Evolutionary conservation across 176 grass and related monocot species (phyloP), one percentile per base, ranked within the genome.

Genomic region (Echinochloa phyllopogon): DNA sequence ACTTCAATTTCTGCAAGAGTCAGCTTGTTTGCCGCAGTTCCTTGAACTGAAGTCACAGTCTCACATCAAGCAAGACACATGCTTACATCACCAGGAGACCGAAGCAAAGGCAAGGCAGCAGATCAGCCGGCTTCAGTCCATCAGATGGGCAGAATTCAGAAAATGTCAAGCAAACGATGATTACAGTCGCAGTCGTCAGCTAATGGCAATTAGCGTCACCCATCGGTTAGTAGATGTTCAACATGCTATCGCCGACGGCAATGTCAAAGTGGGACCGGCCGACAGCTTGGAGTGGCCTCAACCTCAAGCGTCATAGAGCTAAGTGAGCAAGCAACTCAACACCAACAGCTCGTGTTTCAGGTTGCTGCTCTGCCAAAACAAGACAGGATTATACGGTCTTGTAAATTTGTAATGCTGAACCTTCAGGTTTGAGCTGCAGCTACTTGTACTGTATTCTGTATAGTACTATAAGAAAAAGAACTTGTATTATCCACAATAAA

Each of bases 261-360:
- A 27, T 17, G 55, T 24, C 68, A 37, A 37, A 8, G 69, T 64
- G 63, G 10, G 27, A 17, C 69, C 39, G n/a, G 4, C 21, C 78
- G 78, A 87, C 70, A 82, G 23, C 79, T 76, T 23, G 6, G 17
- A 69, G 52, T 83, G 72, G 29, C 42, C 21, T 50, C 79, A 20
- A 52, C 52, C 42, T 82, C 57, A 63, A 33, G n/a, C 14, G 17
- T 42, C 76, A 27, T 20, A 41, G 44, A 55, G 68, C 45, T 43
- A 12, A 70, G 24, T 4, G 39, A 15, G 42, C 20, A 21, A 16
- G 71, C 61, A 29, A 40, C 62, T 23, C 21, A 71, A 25, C 66
- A 63, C 74, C 33, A 43, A 58, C 27, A 41, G 52, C 58, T 39
- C 3, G 27, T 17, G 16, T 73, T 33, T 73, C 40, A 27, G 8